phyloP scores from a whole-genome alignment of 2,329 filamentous ascomycete species.

The Trichophyton schoenleinii region DNA sequence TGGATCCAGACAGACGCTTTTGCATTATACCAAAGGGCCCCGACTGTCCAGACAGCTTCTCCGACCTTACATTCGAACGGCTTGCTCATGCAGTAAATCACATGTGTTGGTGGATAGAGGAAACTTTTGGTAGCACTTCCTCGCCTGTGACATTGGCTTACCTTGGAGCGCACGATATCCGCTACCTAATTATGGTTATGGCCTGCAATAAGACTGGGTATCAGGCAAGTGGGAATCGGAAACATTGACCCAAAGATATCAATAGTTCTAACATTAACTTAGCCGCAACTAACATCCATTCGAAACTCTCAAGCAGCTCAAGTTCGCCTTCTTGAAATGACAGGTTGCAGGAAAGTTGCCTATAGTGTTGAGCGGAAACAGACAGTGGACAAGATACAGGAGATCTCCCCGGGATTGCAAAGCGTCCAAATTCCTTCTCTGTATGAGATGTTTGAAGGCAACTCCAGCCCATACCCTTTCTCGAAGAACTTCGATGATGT shows the following conservation, averaged over 20 bases:
- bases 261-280: not conserved
- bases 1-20: not conserved
- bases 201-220: constrained; percentile 14
- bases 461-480: not conserved
- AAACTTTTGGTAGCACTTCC: constrained; percentile 11
- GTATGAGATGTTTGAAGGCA: not conserved
- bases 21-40: not conserved
- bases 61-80: not conserved
- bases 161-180: constrained; percentile 15
- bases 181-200: constrained; percentile 13
- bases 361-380: not conserved
- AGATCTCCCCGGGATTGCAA: not conserved
- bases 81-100: constrained; percentile 14
- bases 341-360: not conserved
- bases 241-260: not conserved
- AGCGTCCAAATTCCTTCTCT: not conserved
- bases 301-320: constrained; percentile 14
- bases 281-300: constrained; percentile 22
- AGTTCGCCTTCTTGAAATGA: not conserved
- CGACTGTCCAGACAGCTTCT: not conserved
- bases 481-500: not conserved
- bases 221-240: constrained; percentile 5
- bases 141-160: constrained; percentile 12
- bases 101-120: constrained; percentile 18
- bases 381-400: not conserved